Conservation (phyloP, 2,329 filamentous ascomycete genomes). For the Colletotrichum sp. region DNA sequence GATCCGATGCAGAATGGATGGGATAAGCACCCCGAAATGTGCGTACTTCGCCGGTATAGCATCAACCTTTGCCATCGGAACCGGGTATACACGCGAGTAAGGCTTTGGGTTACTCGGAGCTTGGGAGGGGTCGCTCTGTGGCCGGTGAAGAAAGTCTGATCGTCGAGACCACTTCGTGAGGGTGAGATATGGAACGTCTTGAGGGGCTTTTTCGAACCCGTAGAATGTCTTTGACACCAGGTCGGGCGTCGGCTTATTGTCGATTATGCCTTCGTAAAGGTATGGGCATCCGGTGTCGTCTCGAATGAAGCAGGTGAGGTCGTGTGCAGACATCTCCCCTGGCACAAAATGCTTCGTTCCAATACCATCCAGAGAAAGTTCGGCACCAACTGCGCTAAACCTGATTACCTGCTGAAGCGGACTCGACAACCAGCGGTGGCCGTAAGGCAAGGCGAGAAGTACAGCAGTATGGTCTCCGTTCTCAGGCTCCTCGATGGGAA, state of each 20-base stretch:
- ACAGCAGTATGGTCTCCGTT: slow-evolving; percentile 47
- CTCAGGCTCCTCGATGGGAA: slow-evolving; percentile 20
- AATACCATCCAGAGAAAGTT: slow-evolving; percentile 35
- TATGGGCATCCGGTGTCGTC: slow-evolving; percentile 40
- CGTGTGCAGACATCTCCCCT: slow-evolving; percentile 22
- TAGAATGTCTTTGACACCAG: slow-evolving; percentile 42
- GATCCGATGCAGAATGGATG: slow-evolving; percentile 74
- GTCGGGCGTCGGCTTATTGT: slow-evolving; percentile 46
- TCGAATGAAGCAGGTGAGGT: slow-evolving; percentile 43
- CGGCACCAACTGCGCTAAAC: slow-evolving; percentile 32
- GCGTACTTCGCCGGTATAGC: slow-evolving; percentile 46
- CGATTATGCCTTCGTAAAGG: slow-evolving; percentile 45
- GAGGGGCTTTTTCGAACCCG: slow-evolving; percentile 38
- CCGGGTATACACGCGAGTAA: slow-evolving; percentile 50
- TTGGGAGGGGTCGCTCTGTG: neutral
- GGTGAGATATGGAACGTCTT: slow-evolving; percentile 54
- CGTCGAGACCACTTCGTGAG: slow-evolving; percentile 58
- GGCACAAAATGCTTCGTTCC: slow-evolving; percentile 31
- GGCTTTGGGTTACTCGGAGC: slow-evolving; percentile 40
- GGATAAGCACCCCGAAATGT: slow-evolving; percentile 68
- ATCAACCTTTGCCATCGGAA: slow-evolving; percentile 55
- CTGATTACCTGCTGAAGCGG: slow-evolving; percentile 49
- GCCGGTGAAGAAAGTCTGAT: slow-evolving; percentile 62
- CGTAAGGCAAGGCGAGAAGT: slow-evolving; percentile 52
- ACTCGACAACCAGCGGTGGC: slow-evolving; percentile 48